Conservation (phyloP, 106 monocot genomes). For the Dioscorea dumetorum region DNA sequence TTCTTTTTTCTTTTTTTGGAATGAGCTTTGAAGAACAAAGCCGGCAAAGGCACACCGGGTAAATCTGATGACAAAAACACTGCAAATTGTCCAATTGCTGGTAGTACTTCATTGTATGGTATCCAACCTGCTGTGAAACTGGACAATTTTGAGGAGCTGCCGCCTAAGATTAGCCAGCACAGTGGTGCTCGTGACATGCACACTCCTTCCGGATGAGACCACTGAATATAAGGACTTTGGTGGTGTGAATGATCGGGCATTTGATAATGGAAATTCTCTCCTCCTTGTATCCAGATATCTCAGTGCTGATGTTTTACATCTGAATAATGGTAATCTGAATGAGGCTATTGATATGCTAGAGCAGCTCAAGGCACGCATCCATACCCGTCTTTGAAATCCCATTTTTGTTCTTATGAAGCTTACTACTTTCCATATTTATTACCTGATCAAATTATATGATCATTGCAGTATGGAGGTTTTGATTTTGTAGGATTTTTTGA, state of each 20-base stretch:
- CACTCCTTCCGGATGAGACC: background rate
- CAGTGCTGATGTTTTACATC: constrained; percentile 3
- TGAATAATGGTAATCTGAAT: constrained; percentile 7
- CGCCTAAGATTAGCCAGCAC: no score
- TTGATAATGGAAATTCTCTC: constrained; percentile 8
- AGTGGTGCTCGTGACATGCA: background rate
- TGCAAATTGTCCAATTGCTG: no score
- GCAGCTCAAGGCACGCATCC: constrained; percentile 9
- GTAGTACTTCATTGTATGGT: no score
- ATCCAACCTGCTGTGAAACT: no score
- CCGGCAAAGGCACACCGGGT: background rate
- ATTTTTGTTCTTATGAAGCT: background rate
- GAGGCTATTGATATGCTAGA: constrained; percentile 12
- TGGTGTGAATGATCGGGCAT: constrained; percentile 4
- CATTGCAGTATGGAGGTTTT: background rate
- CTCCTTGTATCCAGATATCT: constrained; percentile 8
- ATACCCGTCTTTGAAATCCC: no score
- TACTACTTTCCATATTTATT: no score
- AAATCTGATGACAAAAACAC: background rate
- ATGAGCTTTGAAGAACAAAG: background rate
- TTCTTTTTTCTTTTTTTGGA: background rate
- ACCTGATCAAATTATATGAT: background rate
- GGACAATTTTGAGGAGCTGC: no score
- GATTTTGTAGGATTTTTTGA: background rate
- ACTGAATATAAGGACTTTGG: background rate